These are phyloP conservation scores for Aspergillus proliferans DNA, from an alignment of 2,329 filamentous ascomycete genomes.

Conservation along the genomic window DNA sequence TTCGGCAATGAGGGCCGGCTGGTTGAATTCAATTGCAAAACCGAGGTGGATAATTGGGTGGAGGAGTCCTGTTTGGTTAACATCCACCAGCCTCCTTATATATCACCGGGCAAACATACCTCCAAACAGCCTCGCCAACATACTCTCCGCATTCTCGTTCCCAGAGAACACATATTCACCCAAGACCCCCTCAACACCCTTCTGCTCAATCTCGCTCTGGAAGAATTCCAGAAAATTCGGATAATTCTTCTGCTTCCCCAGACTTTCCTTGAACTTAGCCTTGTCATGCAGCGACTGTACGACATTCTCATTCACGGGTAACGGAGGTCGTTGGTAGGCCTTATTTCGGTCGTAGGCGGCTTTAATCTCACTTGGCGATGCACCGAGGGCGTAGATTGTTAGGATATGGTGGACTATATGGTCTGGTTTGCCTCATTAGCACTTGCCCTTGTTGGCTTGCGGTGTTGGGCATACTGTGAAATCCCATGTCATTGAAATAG, in stretches of 20 bases:
- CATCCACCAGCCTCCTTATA: not conserved
- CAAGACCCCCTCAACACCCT: slow-evolving; percentile 58
- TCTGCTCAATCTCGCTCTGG: slow-evolving; percentile 61
- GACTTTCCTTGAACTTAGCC: slow-evolving; percentile 49
- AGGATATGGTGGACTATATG: slow-evolving; percentile 76
- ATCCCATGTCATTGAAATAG: slow-evolving; percentile 69
- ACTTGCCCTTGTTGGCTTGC: not conserved
- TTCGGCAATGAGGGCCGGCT: slow-evolving; percentile 75
- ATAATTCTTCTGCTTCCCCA: slow-evolving; percentile 63
- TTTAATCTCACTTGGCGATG: slow-evolving; percentile 54
- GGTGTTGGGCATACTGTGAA: slow-evolving; percentile 51
- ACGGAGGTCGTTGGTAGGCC: slow-evolving; percentile 57
- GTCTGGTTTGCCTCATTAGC: slow-evolving; percentile 37
- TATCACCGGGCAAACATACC: slow-evolving; percentile 37
- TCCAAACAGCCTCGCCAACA: slow-evolving; percentile 63
- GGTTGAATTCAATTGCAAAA: slow-evolving; percentile 75
- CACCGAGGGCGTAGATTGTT: slow-evolving; percentile 69
- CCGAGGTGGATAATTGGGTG: slow-evolving; percentile 82
- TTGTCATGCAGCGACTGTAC: slow-evolving; percentile 54
- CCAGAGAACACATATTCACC: slow-evolving; percentile 63
- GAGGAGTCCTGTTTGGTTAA: slow-evolving; percentile 50
- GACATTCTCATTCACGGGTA: slow-evolving; percentile 44
- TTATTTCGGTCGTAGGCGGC: slow-evolving; percentile 59
- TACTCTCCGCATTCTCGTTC: slow-evolving; percentile 58
- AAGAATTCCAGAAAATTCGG: slow-evolving; percentile 72